Evolutionary conservation across 192 early-diverging fungal genomes (phyloP).

Genomic region (Ramicandelaber brevisporus): DNA sequence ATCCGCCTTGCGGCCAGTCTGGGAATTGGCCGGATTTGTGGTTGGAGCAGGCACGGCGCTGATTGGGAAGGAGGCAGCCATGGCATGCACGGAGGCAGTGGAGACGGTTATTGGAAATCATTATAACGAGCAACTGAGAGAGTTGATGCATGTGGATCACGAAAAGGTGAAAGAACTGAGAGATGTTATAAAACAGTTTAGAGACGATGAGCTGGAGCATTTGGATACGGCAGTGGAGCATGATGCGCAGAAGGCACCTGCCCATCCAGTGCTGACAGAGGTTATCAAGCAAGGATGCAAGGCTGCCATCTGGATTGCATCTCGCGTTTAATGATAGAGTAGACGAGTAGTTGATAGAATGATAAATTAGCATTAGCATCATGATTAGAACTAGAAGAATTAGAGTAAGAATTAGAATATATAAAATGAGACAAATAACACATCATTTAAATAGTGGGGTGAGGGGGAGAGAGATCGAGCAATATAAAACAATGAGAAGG

Average conservation of each 20-base stretch:
- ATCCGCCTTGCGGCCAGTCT: slow-evolving; percentile 56
- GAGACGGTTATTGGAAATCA: slow-evolving; percentile 90
- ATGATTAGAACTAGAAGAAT: too few species aligned
- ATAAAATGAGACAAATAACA: too few species aligned
- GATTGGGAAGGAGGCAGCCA: slow-evolving; percentile 82
- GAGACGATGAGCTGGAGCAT: slow-evolving; percentile 93
- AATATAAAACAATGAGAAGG: too few species aligned
- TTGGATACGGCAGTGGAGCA: slow-evolving; percentile 67
- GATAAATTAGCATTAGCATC: too few species aligned
- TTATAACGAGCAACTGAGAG: slow-evolving; percentile 86
- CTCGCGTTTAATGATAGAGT: too few species aligned
- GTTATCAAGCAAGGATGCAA: slow-evolving; percentile 72
- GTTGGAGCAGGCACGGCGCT: slow-evolving; percentile 67
- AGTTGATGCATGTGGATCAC: slow-evolving; percentile 42
- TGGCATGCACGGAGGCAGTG: slow-evolving; percentile 98
- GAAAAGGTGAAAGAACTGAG: slow-evolving; percentile 25
- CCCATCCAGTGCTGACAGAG: slow-evolving; percentile 39
- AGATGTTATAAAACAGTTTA: slow-evolving; percentile 54
- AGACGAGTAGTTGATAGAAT: too few species aligned
- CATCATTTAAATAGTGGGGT: too few species aligned
- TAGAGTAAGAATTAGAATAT: too few species aligned
- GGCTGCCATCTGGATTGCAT: slow-evolving; percentile 84
- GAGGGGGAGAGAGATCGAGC: too few species aligned
- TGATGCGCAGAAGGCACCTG: slow-evolving; percentile 60
- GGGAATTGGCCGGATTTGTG: slow-evolving; percentile 63